Evolutionary conservation across 139 green algal genomes (phyloP).

Genomic region (Gonium pectorale): DNA sequence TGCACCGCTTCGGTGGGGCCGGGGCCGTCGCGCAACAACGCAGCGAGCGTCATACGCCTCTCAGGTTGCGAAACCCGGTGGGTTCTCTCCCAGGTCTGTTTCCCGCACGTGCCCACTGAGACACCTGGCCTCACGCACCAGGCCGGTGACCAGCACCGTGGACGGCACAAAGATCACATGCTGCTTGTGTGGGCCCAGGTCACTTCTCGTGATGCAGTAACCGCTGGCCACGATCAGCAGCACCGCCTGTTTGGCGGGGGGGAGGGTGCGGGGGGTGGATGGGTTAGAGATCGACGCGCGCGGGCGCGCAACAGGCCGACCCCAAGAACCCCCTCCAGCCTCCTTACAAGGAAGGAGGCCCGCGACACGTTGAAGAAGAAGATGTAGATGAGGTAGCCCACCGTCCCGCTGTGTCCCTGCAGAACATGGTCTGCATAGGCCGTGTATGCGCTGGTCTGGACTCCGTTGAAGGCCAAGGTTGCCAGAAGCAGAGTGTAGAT

Average conservation of each 20-base stretch:
- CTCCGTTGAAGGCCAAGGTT: not conserved
- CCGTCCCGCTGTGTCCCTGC: not conserved
- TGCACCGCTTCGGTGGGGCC: too few relatives aligned
- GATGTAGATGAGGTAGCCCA: conserved; percentile 11
- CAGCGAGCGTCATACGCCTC: too few relatives aligned
- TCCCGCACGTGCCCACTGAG: too few relatives aligned
- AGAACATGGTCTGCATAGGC: not conserved
- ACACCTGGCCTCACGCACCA: conserved; percentile 22
- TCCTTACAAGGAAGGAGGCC: conserved; percentile 15
- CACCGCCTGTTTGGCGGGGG: conserved; percentile 31
- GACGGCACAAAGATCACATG: conserved; percentile 18
- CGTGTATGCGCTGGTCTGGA: not conserved
- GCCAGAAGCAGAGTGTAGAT: not conserved
- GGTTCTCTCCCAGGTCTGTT: too few relatives aligned
- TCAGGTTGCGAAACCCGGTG: too few relatives aligned
- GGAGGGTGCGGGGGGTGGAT: too few relatives aligned
- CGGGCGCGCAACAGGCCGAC: too few relatives aligned
- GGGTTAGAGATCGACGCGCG: too few relatives aligned
- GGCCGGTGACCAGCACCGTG: conserved; percentile 24
- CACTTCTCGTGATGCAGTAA: conserved; percentile 36
- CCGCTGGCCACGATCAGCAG: conserved; percentile 24
- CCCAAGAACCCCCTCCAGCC: too few relatives aligned
- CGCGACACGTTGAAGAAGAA: conserved; percentile 20
- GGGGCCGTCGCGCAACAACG: too few relatives aligned
- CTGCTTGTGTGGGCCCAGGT: conserved; percentile 25